phyloP scores from a whole-genome alignment of 2,329 filamentous ascomycete species.

The Lasiodiplodia sp. region DNA sequence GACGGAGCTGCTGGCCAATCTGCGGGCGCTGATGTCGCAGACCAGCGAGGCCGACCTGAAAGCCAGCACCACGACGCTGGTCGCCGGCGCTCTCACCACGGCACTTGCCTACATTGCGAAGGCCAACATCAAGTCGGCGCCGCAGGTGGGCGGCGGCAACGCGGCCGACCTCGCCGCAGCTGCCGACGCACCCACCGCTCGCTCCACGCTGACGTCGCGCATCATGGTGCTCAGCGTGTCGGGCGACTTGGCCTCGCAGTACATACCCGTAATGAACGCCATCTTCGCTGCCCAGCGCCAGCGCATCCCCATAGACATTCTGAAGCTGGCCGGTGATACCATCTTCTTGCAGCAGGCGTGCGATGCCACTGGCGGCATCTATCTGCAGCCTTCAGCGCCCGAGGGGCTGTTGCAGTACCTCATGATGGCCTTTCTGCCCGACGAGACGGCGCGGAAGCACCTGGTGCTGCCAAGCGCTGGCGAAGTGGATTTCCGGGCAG shows the following conservation, averaged over 20 bases:
- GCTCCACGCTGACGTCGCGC: constrained; percentile 71
- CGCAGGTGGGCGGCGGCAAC: constrained; percentile 49
- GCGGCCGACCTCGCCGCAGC: constrained; percentile 51
- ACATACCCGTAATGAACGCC: constrained; percentile 98
- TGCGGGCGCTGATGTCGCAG: constrained; percentile 73
- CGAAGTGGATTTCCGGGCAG: constrained; percentile 94
- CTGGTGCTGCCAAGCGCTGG: constrained; percentile 82
- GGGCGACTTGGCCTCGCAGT: constrained; percentile 84
- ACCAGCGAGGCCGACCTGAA: constrained; percentile 70
- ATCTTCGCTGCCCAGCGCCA: constrained; percentile 94
- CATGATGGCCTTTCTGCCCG: constrained; percentile 90
- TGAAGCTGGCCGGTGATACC: constrained; percentile 83
- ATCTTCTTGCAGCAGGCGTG: constrained; percentile 94
- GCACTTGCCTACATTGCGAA: constrained; percentile 93
- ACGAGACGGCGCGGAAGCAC: constrained; percentile 67
- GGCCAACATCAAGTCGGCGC: constrained; percentile 63
- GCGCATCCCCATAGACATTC: constrained; percentile 88
- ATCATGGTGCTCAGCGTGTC: constrained; percentile 92
- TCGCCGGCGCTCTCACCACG: constrained; percentile 88
- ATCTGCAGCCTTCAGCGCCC: constrained; percentile 62
- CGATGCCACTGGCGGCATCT: constrained; percentile 74
- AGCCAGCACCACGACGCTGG: constrained; percentile 78
- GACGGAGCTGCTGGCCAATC: constrained; percentile 75
- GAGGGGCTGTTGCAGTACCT: constrained; percentile 84
- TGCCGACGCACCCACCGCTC: constrained; percentile 43